Conservation (phyloP, 805 yeast genomes). For the Kuraishia capsulata region DNA sequence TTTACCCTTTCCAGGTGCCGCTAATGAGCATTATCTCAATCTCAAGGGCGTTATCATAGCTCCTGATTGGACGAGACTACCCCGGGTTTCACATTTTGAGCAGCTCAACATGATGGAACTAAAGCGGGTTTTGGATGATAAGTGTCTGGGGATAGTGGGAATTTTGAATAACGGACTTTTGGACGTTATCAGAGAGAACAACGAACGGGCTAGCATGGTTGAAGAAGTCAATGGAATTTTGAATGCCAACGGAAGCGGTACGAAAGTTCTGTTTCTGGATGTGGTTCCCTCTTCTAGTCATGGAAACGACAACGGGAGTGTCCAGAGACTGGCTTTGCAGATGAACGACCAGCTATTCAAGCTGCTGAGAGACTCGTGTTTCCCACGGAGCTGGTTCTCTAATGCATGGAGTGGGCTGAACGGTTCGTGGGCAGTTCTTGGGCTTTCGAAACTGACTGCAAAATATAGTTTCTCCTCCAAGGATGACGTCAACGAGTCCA, state of each 20-base stretch:
- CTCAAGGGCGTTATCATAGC: slow-evolving; percentile 61
- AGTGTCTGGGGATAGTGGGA: slow-evolving; percentile 15
- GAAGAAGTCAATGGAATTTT: slow-evolving; percentile 12
- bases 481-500: not conserved
- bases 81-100: slow-evolving; percentile 16
- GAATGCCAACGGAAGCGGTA: slow-evolving; percentile 13
- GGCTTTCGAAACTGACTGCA: not conserved
- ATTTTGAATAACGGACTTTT: slow-evolving; percentile 20
- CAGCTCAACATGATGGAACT: slow-evolving; percentile 20
- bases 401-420: no score
- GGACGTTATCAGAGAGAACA: slow-evolving; percentile 18
- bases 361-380: not conserved
- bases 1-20: slow-evolving; percentile 48
- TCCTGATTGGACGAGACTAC: slow-evolving; percentile 42
- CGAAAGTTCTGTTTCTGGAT: slow-evolving; percentile 21
- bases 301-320: not conserved
- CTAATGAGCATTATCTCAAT: slow-evolving; percentile 38
- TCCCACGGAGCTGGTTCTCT: not conserved
- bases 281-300: slow-evolving; percentile 11
- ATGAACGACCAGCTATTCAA: not conserved
- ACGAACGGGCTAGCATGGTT: slow-evolving; percentile 13
- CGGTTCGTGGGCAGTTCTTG: no score
- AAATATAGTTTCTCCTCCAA: not conserved
- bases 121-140: slow-evolving; percentile 14
- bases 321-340: not conserved